Conservation (phyloP, 306 rosid genomes). For the Oxytropis ochrocephala region DNA sequence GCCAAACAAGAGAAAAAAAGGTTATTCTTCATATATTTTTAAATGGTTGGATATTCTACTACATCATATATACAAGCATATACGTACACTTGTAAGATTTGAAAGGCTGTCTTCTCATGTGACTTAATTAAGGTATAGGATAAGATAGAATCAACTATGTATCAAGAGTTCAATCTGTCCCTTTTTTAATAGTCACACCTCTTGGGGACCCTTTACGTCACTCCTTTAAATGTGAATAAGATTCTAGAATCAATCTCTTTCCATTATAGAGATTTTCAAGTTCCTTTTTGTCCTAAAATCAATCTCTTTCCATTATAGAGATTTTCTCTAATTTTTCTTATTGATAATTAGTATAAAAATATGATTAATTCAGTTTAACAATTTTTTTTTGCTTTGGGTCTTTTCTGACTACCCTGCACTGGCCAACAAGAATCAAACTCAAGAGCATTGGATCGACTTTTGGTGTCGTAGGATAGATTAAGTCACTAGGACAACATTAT, state of each 20-base stretch:
- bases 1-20: conserved; percentile 1
- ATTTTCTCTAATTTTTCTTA: not conserved
- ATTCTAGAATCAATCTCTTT: conserved; percentile 14
- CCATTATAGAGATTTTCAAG: not conserved
- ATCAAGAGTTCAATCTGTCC: conserved; percentile 3
- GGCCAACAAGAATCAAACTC: too few species aligned
- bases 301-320: not conserved
- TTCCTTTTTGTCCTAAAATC: not conserved
- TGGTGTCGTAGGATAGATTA: too few species aligned
- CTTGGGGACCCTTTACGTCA: conserved; percentile 22
- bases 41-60: conserved; percentile 16
- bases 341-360: not conserved
- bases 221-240: conserved; percentile 17
- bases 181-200: conserved; percentile 44
- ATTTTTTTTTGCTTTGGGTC: too few species aligned
- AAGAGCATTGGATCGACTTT: too few species aligned
- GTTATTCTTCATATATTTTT: not conserved
- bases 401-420: too few species aligned
- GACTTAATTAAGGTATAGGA: conserved; percentile 24
- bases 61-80: not conserved
- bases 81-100: conserved; percentile 21
- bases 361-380: not conserved
- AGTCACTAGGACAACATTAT: too few species aligned
- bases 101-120: conserved; percentile 26
- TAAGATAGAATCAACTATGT: conserved; percentile 46